Base-by-base conservation (phyloP, 2,329 filamentous ascomycete species). In the Claviceps citrina region DNA sequence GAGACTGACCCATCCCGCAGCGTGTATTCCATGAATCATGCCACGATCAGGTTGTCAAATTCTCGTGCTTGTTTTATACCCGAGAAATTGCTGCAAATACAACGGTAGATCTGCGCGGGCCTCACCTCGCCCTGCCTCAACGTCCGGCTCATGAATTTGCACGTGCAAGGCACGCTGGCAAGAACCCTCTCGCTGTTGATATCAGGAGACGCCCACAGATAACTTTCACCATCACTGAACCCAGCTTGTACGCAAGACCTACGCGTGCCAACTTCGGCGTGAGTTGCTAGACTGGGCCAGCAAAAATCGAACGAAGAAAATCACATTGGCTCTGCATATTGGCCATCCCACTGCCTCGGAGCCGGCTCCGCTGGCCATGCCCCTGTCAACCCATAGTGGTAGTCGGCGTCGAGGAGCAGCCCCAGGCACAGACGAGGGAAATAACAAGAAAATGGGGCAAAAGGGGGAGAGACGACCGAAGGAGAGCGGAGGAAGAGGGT, bases 301-400 rank as follows among this genome's bases (percentile, higher is more conserved):
- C 1, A 20, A 16, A 13, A 32, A 13, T 10, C 1, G 6, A 38
- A 22, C 4, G n/a, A 22, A 7, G 22, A n/a, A 22, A 7, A 18
- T 4, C 9, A 15, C 10, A 31, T 15, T 24, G 3, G 1, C 16
- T 12, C 16, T 19, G 22, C 34, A 36, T 36, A 8, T 24, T 10
- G 9, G 9, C 19, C 20, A 18, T 38, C n/a, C 36, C 36, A 38
- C 22, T 24, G 36, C 36, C 20, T 38, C 25, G 36, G 28, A 38
- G n/a, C 20, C 28, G 15, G 28, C 20, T 31, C 26, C 19, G 7
- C 19, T 7, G 19, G 19, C 8, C 26, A 16, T 15, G 26, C 26
- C 19, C 36, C 5, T 24, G 22, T 24, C 22, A 24, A 24, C 5
- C 22, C 22, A 24, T 5, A 22, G 18, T 20, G 18, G 18, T 3